Percentiles rank a stretch among this genome's conserved stretches.
phyloP scores from a whole-genome alignment of 805 yeast species.

The Candida lessepsii region DNA sequence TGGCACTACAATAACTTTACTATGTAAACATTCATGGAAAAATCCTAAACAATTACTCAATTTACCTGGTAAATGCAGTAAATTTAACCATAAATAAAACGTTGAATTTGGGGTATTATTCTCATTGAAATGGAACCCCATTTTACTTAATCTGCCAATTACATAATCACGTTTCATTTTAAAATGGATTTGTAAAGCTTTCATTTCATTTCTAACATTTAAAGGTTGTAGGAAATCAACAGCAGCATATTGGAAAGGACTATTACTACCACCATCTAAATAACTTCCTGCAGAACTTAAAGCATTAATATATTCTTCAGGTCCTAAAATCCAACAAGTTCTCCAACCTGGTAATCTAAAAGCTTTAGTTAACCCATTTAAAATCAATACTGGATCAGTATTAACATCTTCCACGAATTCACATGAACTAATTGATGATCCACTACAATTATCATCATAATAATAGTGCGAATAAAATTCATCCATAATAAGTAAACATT shows the following conservation, averaged over 20 bases:
- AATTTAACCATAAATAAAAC: conserved; percentile 58
- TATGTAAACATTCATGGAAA: conserved; percentile 62
- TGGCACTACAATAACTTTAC: conserved; percentile 58
- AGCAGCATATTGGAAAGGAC: conserved; percentile 62
- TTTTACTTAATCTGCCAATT: conserved; percentile 43
- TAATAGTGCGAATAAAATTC: conserved; percentile 61
- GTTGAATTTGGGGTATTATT: conserved; percentile 53
- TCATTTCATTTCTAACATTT: conserved; percentile 51
- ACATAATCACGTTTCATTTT: conserved; percentile 58
- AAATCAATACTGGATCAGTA: conserved; percentile 55
- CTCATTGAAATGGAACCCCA: conserved; percentile 52
- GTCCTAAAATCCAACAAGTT: conserved; percentile 62
- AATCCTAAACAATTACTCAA: conserved; percentile 57
- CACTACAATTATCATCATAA: conserved; percentile 53
- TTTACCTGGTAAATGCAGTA: conserved; percentile 54
- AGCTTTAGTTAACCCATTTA: conserved; percentile 61
- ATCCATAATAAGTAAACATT: conserved; percentile 60
- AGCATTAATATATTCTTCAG: conserved; percentile 56
- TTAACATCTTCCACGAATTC: conserved; percentile 53
- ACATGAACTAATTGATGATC: conserved; percentile 51
- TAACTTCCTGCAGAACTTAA: conserved; percentile 59
- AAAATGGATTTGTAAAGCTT: conserved; percentile 57
- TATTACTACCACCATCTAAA: conserved; percentile 60
- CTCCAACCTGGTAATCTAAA: conserved; percentile 67
- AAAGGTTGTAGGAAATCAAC: conserved; percentile 52